These are phyloP conservation scores for Collybiopsis luxurians DNA, from an alignment of 768 basidiomycete species.

Conservation along the genomic window DNA sequence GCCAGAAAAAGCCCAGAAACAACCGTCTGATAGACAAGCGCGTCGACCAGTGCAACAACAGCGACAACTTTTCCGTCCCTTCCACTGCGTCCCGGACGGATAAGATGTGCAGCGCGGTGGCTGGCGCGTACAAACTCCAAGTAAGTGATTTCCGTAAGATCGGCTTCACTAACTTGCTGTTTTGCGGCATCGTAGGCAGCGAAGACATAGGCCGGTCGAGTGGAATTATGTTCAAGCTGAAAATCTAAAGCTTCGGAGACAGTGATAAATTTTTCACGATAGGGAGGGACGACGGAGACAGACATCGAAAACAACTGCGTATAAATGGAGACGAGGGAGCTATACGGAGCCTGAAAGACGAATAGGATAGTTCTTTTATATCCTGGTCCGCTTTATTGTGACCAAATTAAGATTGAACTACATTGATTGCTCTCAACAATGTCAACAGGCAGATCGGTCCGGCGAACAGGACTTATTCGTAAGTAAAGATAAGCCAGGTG, in stretches of 20 bases:
- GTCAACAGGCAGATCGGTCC: too few relatives aligned
- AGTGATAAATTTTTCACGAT: slow-evolving; percentile 14
- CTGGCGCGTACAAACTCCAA: slow-evolving; percentile 25
- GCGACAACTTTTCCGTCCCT: slow-evolving; percentile 24
- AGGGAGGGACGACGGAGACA: slow-evolving; percentile 5
- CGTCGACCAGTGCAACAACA: slow-evolving; percentile 29
- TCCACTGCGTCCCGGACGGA: slow-evolving; percentile 14
- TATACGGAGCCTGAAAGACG: not conserved
- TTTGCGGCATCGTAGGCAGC: slow-evolving; percentile 10
- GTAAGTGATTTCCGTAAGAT: slow-evolving; percentile 18
- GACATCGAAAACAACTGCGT: not conserved
- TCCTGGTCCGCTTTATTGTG: too few relatives aligned
- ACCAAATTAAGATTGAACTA: too few relatives aligned
- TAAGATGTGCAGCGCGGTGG: slow-evolving; percentile 24
- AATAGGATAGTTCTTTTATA: too few relatives aligned
- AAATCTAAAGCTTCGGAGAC: slow-evolving; percentile 31
- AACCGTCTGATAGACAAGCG: slow-evolving; percentile 24
- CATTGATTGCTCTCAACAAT: too few relatives aligned
- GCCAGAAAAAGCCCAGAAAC: slow-evolving; percentile 22
- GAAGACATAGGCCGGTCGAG: slow-evolving; percentile 27
- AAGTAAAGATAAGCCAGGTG: too few relatives aligned
- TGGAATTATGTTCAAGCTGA: slow-evolving; percentile 30
- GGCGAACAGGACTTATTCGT: too few relatives aligned
- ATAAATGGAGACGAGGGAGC: not conserved
- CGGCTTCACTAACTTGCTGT: not conserved